Evolutionary conservation across 1,139 yeast genomes (phyloP).

Genomic region (Petasospora fabianii): DNA sequence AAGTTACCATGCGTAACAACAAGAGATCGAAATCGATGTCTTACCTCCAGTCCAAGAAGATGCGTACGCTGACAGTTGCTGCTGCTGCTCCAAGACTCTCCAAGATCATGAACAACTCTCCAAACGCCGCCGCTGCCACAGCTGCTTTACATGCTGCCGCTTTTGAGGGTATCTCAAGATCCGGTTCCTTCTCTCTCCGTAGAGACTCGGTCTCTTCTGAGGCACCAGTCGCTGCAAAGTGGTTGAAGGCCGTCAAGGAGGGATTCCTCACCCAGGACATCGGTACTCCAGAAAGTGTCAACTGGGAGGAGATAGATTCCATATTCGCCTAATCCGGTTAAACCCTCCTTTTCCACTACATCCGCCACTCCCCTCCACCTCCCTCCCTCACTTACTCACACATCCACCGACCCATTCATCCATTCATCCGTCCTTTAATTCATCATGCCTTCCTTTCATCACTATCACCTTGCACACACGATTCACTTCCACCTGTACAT

Average conservation of each 20-base stretch:
- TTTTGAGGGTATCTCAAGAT: conserved; percentile 31
- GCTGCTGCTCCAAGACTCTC: conserved; percentile 83
- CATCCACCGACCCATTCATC: background rate
- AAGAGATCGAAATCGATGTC: conserved; percentile 67
- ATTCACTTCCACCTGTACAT: conserved; percentile 6
- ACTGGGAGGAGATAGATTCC: conserved; percentile 69
- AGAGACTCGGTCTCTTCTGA: conserved; percentile 15
- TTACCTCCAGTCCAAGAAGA: conserved; percentile 46
- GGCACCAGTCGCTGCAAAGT: conserved; percentile 46
- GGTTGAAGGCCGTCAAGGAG: conserved; percentile 68
- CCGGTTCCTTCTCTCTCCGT: conserved; percentile 17
- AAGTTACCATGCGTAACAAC: conserved; percentile 33
- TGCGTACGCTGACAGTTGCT: conserved; percentile 64
- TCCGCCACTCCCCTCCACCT: background rate
- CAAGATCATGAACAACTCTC: conserved; percentile 50
- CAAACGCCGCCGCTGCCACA: conserved; percentile 60
- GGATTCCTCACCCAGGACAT: conserved; percentile 75
- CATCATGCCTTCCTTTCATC: background rate
- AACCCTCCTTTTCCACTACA: background rate
- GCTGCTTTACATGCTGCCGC: conserved; percentile 76
- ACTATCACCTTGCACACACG: background rate
- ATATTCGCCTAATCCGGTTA: conserved; percentile 41
- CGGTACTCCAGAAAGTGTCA: conserved; percentile 71
- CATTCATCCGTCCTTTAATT: too few species aligned
- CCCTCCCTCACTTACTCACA: background rate